Evolutionary conservation across 192 early-diverging fungal species (phyloP), one percentile per base, ranked within the genome.

Genomic region (Oehlia diaphana): DNA sequence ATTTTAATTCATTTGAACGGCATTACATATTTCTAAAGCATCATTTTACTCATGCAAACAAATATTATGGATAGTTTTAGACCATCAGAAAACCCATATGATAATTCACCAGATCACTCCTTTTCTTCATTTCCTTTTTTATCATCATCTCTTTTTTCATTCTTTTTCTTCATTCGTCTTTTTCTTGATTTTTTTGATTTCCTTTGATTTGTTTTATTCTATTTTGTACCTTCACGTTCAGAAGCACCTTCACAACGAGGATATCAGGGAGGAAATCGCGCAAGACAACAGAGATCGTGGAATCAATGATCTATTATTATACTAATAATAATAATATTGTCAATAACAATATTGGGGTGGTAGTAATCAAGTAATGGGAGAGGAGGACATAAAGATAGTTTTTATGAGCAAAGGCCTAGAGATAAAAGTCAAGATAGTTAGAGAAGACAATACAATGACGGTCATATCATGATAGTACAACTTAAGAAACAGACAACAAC

Each of bases 41-140:
- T 58, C 4, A 4, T 58, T 58, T 58, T 58, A 58, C 19, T 58
- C 53, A 66, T 66, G 64, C 64, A 66, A 66, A 12, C 67, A 9
- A 69, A 69, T 23, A 73, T 10, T 35, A 72, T 76, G 53, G 63
- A 76, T 37, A 47, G 37, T 28, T 76, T 76, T 37, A 21, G 74
- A 26, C 74, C 74, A n/a, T 62, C 74, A 10, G 74, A 76, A 63
- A 76, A 76, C 37, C 74, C 74, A 63, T 76, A 76, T 64, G 74
- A 62, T n/a, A n/a, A n/a, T 8, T 62, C 74, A 63, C 74, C 74
- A 31, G 26, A 26, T 26, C 26, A 26, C 0, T 26, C 26, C 26
- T 26, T 26, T 26, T 26, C 26, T 26, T 26, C 26, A 26, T 26
- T 26, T 0, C 26, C 26, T 26, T 26, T 26, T 26, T 26, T 26